These are phyloP conservation scores for Bryum argenteum DNA, from an alignment of 225 moss, liverwort and hornwort species.

Conservation along the genomic window DNA sequence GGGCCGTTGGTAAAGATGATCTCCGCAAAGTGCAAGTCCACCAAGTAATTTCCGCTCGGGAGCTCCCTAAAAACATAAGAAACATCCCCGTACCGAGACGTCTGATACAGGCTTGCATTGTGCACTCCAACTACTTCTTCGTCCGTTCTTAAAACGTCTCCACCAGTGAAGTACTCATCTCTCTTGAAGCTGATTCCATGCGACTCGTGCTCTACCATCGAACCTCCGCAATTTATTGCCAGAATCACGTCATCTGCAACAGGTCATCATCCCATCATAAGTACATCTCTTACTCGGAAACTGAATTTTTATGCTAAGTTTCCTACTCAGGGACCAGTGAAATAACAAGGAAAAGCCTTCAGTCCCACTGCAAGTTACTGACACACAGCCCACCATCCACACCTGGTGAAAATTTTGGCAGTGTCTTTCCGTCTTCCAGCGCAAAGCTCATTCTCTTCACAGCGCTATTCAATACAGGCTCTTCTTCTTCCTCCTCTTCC, in stretches of 20 bases:
- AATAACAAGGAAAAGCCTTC: neutral
- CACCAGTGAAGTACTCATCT: slow-evolving; percentile 76
- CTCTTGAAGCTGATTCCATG: slow-evolving; percentile 67
- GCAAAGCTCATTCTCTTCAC: slow-evolving; percentile 57
- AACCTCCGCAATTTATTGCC: slow-evolving; percentile 79
- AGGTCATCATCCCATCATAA: neutral
- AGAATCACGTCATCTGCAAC: slow-evolving; percentile 72
- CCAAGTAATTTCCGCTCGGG: slow-evolving; percentile 59
- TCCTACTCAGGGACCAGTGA: neutral
- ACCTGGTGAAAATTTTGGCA: slow-evolving; percentile 52
- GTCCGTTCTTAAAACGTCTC: slow-evolving; percentile 80
- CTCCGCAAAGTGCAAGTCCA: slow-evolving; percentile 93
- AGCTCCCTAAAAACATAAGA: slow-evolving; percentile 70
- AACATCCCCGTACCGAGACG: slow-evolving; percentile 85
- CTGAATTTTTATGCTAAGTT: neutral
- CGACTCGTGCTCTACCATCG: slow-evolving; percentile 37
- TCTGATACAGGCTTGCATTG: slow-evolving; percentile 80
- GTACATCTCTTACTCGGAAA: neutral
- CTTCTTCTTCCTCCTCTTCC: slow-evolving; percentile 30
- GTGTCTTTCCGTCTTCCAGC: slow-evolving; percentile 38
- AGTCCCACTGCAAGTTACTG: too few relatives aligned
- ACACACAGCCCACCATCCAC: neutral
- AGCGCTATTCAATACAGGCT: slow-evolving; percentile 16
- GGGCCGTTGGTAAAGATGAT: slow-evolving; percentile 97
- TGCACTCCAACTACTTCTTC: slow-evolving; percentile 71